Evolutionary conservation across 768 basidiomycete genomes (phyloP).

Genomic region (Gymnopilus dilepis): DNA sequence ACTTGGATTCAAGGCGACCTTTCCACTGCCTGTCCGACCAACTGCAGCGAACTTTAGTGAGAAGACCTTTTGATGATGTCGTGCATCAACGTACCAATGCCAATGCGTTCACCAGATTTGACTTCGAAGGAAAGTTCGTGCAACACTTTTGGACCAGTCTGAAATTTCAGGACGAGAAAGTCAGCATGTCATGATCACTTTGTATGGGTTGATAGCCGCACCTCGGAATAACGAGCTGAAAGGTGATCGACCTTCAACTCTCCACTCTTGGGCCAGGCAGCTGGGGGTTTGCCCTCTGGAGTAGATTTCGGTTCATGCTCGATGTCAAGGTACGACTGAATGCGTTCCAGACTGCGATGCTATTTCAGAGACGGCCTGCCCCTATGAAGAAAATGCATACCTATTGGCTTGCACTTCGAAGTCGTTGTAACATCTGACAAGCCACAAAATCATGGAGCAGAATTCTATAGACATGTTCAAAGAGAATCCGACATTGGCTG

Average conservation of each 20-base stretch:
- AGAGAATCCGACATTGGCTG: conserved; percentile 56
- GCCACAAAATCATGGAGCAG: conserved; percentile 59
- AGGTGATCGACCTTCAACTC: conserved; percentile 58
- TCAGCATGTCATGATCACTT: neutral
- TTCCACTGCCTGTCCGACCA: conserved; percentile 36
- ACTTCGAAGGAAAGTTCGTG: conserved; percentile 59
- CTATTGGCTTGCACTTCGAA: conserved; percentile 54
- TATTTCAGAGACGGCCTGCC: neutral
- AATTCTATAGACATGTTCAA: conserved; percentile 67
- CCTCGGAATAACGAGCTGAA: conserved; percentile 56
- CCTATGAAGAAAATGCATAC: conserved; percentile 22
- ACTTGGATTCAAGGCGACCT: conserved; percentile 19
- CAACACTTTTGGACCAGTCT: conserved; percentile 57
- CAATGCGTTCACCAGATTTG: conserved; percentile 61
- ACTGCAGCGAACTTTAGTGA: conserved; percentile 16
- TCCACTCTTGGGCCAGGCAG: conserved; percentile 70
- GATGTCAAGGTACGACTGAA: conserved; percentile 65
- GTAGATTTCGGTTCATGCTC: conserved; percentile 58
- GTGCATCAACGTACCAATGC: conserved; percentile 38
- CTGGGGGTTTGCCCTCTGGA: conserved; percentile 55
- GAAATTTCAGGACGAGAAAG: conserved; percentile 17
- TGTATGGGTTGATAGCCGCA: neutral
- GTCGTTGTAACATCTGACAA: conserved; percentile 48
- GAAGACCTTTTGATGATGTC: conserved; percentile 11
- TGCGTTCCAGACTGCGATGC: conserved; percentile 58